Evolutionary conservation across 306 rosid genomes (phyloP), one percentile per base, ranked within the genome.

Genomic region (Myrica gale): DNA sequence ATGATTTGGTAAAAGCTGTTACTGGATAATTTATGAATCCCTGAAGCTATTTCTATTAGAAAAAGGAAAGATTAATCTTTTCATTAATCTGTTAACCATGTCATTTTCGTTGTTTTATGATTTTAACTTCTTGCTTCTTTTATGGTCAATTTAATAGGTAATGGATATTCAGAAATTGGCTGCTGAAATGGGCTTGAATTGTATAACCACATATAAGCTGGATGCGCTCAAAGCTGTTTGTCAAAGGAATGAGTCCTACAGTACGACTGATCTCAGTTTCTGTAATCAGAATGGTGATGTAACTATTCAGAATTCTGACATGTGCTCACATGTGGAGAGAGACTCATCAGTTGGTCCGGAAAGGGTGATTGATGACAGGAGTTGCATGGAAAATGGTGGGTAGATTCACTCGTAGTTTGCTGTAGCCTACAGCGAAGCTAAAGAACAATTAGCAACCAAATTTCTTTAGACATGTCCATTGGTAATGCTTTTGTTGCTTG

Each of bases 211-310:
- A 57, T 89, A 77, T 73, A 95, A 81, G 83, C 83, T 88, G 54
- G 98, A 95, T 78, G 96, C 96, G 87, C 91, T 89, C 69, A 95
- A 95, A 90, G 80, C 98, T 77, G 97, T 92, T 75, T 67, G 84
- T 74, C 89, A 0, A 82, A 74, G 71, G 56, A 87, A 79, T 80
- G 87, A 84, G 68, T 76, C 78, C 60, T 79, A 79, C 68, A 56
- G 79, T 65, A 76, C 48, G 46, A 68, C 76, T 72, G 72, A 77
- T 85, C 80, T 79, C 7, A 70, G 79, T 80, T 73, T 84, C 71
- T 45, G 32, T 71, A n/a, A 80, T 61, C 87, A 78, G 57, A 71
- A 79, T 71, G 48, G 51, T 68, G 87, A 57, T 74, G 86, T 71
- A 75, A 68, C 80, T 53, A 71, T 68, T 74, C 85, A 86, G 71